These are phyloP conservation scores for Eimeria praecox DNA, from an alignment of 169 alveolate species.

Conservation along the genomic window DNA sequence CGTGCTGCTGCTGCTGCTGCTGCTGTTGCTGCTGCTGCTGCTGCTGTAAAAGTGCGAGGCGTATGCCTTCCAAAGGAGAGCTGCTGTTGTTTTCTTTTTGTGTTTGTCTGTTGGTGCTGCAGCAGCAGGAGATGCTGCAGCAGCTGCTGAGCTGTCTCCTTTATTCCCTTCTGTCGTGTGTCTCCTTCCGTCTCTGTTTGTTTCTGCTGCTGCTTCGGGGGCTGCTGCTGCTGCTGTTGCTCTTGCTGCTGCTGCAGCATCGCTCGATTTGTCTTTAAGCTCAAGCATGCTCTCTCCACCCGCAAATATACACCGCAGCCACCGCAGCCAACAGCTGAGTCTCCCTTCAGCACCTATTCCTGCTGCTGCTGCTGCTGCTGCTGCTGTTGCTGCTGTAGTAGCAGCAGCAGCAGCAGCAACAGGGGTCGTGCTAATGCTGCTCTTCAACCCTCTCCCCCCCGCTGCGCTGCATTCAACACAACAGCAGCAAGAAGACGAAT, in stretches of 20 bases:
- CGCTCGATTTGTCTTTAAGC: too few relatives aligned
- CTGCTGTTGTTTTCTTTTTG: not conserved
- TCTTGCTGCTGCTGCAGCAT: too few relatives aligned
- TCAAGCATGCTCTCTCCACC: too few relatives aligned
- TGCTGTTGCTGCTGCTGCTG: slow-evolving; percentile 28
- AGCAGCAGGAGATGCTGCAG: not conserved
- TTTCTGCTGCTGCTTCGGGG: too few relatives aligned
- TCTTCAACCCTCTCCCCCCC: not conserved
- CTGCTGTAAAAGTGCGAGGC: not conserved
- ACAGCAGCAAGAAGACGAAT: not conserved
- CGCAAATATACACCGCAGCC: too few relatives aligned
- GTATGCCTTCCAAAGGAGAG: not conserved
- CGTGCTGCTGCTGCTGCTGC: slow-evolving; percentile 19
- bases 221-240: too few relatives aligned
- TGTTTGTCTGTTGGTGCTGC: too few relatives aligned
- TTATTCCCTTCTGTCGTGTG: too few relatives aligned
- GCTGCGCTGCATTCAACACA: not conserved
- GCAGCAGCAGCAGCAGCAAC: not conserved
- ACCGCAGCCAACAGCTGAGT: too few relatives aligned
- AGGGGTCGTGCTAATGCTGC: not conserved
- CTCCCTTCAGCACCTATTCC: not conserved
- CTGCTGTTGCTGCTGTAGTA: too few relatives aligned
- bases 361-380: slow-evolving; percentile 47
- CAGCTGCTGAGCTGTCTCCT: not conserved
- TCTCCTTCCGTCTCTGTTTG: too few relatives aligned